Evolutionary conservation across 1,284 basidiomycete genomes (phyloP).

Genomic region (Cryptococcus sp.): DNA sequence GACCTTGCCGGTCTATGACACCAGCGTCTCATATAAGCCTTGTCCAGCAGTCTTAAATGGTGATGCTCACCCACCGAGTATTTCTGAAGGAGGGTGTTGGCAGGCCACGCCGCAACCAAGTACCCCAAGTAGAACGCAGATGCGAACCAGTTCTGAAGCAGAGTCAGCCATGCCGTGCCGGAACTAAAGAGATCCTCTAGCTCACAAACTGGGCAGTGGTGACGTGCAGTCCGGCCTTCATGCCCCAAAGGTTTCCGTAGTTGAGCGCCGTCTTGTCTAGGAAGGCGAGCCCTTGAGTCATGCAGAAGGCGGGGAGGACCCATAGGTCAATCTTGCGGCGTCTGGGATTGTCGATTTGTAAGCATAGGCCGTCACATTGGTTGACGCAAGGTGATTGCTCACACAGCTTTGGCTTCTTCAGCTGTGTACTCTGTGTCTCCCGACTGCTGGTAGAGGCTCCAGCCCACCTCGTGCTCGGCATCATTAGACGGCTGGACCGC

Average conservation of each 20-base stretch:
- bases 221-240: conserved; percentile 22
- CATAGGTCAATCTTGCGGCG: conserved; percentile 17
- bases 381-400: not conserved
- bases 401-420: conserved; percentile 4
- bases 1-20: conserved; percentile 11
- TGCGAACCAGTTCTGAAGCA: conserved; percentile 17
- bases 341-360: not conserved
- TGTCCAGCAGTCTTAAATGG: not conserved
- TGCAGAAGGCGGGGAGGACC: conserved; percentile 22
- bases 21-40: not conserved
- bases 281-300: conserved; percentile 30
- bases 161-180: not conserved
- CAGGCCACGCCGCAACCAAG: conserved; percentile 20
- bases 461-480: conserved; percentile 9
- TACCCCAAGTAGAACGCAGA: conserved; percentile 30
- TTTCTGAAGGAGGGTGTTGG: conserved; percentile 13
- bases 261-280: conserved; percentile 33
- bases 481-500: not conserved
- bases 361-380: not conserved
- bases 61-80: conserved; percentile 16
- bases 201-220: conserved; percentile 15
- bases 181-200: not conserved
- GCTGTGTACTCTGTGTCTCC: conserved; percentile 4
- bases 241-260: conserved; percentile 33
- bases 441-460: conserved; percentile 5